Evolutionary conservation across 768 basidiomycete genomes (phyloP), one percentile per base, ranked within the genome.

Genomic region (Botryobasidium botryosum): DNA sequence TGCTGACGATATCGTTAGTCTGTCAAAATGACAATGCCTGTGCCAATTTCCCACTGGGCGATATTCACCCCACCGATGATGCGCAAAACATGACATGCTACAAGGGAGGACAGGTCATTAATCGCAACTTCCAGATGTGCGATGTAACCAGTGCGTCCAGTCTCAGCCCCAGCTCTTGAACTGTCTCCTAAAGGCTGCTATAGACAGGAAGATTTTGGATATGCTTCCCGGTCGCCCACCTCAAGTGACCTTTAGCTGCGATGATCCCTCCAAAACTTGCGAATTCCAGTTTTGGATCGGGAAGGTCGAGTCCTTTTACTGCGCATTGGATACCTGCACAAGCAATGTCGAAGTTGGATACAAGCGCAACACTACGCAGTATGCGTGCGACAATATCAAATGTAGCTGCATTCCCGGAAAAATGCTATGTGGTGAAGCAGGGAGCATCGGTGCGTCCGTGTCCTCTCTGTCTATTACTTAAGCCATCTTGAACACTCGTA

Each of bases 211-310:
- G 63, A 96, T 97, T 52, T 66, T 94, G 50, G 92, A 94, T 56
- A 74, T 75, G 66, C 85, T 96, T n/a, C 82, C 85, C 0, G 80
- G 71, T 41, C 74, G 90, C 6, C 81, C 86, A 17, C 91, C 92
- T 0, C 91, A 97, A 59, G 91, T 96, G 2, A 97, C 94, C 1
- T 99, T 99, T 61, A 79, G 81, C 51, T 99, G 94, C 63, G 76
- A 84, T 47, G 70, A 64, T 17, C 48, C 57, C 1, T 64, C 68
- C 10, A 62, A 64, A 3, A 73, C 74, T 1, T 99, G 94, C 58
- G 74, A 76, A 20, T 99, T 99, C 70, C 91, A 99, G 61, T 99
- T 99, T 65, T 99, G 94, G 94, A 86, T 88, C 6, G 88, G 81
- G 5, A 69, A 83, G 53, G 71, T 87, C 45, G 92, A 99, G 59